These are phyloP conservation scores for Arxiozyma telluris DNA, from an alignment of 1,139 yeast species.

Conservation along the genomic window DNA sequence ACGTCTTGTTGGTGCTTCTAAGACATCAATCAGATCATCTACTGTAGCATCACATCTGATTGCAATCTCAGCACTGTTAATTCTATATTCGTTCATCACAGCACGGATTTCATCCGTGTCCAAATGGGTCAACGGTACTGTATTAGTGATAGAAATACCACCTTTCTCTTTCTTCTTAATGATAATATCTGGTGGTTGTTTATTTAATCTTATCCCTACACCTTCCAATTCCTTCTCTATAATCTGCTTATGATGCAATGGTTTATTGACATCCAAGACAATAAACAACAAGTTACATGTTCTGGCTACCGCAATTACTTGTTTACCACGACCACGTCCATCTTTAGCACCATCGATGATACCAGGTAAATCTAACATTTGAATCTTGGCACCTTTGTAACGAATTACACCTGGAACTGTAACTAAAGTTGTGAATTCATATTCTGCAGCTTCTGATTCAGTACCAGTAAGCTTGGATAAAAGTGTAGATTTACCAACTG, in stretches of 20 bases:
- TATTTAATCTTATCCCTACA: constrained; percentile 89
- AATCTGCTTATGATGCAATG: constrained; percentile 84
- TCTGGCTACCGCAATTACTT: constrained; percentile 96
- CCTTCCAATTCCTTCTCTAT: constrained; percentile 95
- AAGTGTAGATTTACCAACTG: constrained; percentile 92
- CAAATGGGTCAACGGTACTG: constrained; percentile 84
- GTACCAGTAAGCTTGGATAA: constrained; percentile 87
- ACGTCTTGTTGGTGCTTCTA: constrained; percentile 81
- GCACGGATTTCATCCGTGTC: constrained; percentile 92
- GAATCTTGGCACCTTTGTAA: constrained; percentile 94
- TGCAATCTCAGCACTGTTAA: constrained; percentile 94
- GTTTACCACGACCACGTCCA: constrained; percentile 98
- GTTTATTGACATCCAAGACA: constrained; percentile 92
- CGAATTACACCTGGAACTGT: constrained; percentile 96
- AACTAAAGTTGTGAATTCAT: constrained; percentile 93
- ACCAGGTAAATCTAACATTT: constrained; percentile 97
- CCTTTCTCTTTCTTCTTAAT: constrained; percentile 92
- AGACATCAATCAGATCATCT: constrained; percentile 88
- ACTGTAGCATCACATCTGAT: constrained; percentile 96
- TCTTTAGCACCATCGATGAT: constrained; percentile 98
- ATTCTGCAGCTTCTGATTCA: constrained; percentile 93
- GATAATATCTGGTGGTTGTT: constrained; percentile 83
- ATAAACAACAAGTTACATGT: constrained; percentile 88
- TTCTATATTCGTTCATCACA: constrained; percentile 89
- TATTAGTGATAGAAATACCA: constrained; percentile 86